Percentiles rank a stretch among this genome's conserved stretches.
phyloP scores from a whole-genome alignment of 768 basidiomycete genomes.

The Neoboletus subvelutipes region DNA sequence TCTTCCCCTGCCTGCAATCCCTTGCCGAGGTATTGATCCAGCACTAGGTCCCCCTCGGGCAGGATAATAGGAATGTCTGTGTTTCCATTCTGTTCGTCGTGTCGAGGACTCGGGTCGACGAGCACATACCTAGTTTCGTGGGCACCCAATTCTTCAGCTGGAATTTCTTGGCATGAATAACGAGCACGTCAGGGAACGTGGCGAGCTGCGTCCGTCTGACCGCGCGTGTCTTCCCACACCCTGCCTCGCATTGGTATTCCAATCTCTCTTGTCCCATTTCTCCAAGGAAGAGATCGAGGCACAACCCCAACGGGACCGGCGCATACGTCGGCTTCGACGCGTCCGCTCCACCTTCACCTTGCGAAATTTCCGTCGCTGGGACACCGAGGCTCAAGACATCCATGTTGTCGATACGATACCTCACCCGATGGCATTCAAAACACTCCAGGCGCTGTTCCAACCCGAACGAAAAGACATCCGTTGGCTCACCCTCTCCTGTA shows the following conservation, averaged over 20 bases:
- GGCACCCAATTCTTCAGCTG: constrained; percentile 97
- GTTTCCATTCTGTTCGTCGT: neutral
- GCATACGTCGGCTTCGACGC: constrained; percentile 55
- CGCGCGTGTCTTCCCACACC: constrained; percentile 66
- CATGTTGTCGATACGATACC: constrained; percentile 74
- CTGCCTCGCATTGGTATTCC: constrained; percentile 80
- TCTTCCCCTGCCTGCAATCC: constrained; percentile 72
- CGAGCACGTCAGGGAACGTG: constrained; percentile 84
- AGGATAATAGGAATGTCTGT: constrained; percentile 84
- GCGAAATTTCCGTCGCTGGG: constrained; percentile 48
- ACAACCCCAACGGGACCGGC: constrained; percentile 58
- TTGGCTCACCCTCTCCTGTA: constrained; percentile 55
- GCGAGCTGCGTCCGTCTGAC: constrained; percentile 72
- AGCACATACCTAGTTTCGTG: constrained; percentile 74
- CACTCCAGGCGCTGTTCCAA: constrained; percentile 90
- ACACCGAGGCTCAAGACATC: constrained; percentile 84
- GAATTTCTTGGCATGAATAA: constrained; percentile 92
- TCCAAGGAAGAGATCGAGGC: constrained; percentile 52
- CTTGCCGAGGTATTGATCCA: constrained; percentile 63
- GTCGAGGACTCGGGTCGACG: neutral
- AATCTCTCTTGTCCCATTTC: constrained; percentile 56
- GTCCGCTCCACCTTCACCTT: constrained; percentile 5
- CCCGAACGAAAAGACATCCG: constrained; percentile 74
- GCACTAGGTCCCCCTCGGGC: constrained; percentile 56
- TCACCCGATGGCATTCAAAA: constrained; percentile 68